Base-by-base conservation (phyloP, 768 basidiomycete species). In the Pleurotus platypus region DNA sequence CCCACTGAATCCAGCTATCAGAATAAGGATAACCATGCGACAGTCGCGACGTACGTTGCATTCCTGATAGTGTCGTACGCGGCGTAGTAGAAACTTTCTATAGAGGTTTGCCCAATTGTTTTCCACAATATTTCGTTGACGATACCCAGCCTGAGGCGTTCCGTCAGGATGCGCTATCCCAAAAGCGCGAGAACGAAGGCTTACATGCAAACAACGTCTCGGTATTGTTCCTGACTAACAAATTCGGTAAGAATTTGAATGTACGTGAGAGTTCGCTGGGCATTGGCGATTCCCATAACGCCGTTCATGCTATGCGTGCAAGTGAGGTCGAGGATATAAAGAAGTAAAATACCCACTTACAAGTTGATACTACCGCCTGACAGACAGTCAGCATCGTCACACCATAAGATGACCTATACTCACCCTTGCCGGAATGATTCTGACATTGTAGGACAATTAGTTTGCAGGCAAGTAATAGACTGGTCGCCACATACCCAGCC, bases 211-310 rank as follows among this genome's bases (percentile, higher is more conserved):
- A 93, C 83, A 48, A 94, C 87, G 65, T 89, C 82, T 57, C 74
- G 75, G 69, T 92, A 92, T 64, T 90, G 77, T 4, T 85, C 83
- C 67, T 92, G 90, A 53, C 82, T 84, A 69, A 95, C 88, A 75
- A 96, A 95, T 72, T 92, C 90, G 56, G 86, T 83, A 57, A 92
- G 67, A 60, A 87, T 85, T 27, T 91, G 83, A 64, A 94, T 85
- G 67, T 90, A 88, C 62, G 89, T 86, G 57, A 95, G 77, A 15
- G 89, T 82, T 27, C 94, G 83, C 64, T 95, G 89, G 8, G 90
- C 92, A 62, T 97, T 96, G 46, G 91, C 89, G 39, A 90, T 75
- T 43, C 93, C 93, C 94, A 95, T 95, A 53, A 89, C 84, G 56
- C 90, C 90, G 62, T 85, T 80, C 61, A 92, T 73, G 64, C 75